These are phyloP conservation scores for Nitzschia sp. DNA, from an alignment of 108 stramenopile genomes.

Conservation along the genomic window DNA sequence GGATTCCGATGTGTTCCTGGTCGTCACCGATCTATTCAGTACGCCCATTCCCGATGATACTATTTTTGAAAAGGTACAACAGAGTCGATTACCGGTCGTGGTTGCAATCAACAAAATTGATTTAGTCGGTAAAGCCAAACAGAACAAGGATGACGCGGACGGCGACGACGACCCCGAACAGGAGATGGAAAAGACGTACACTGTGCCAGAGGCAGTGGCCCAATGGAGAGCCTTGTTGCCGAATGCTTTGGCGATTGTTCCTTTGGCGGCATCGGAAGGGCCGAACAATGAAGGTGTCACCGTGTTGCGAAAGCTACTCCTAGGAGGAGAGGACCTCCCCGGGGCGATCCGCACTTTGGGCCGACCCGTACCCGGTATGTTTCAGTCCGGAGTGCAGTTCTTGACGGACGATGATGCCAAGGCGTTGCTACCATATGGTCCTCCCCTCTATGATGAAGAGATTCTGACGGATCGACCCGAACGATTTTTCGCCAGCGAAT, in stretches of 20 bases:
- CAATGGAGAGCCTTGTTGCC: constrained; percentile 74
- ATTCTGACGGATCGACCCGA: constrained; percentile 80
- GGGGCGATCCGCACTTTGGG: constrained; percentile 70
- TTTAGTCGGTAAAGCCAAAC: constrained; percentile 42
- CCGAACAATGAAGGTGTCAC: constrained; percentile 56
- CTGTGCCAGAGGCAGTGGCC: constrained; percentile 65
- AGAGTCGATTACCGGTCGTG: constrained; percentile 58
- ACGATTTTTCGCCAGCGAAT: constrained; percentile 87
- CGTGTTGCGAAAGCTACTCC: constrained; percentile 57
- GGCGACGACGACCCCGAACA: constrained; percentile 24
- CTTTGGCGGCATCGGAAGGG: constrained; percentile 59
- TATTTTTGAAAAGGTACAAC: constrained; percentile 51
- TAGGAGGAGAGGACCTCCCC: constrained; percentile 65
- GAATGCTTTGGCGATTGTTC: constrained; percentile 76
- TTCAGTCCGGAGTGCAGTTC: constrained; percentile 36
- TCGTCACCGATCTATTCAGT: constrained; percentile 83
- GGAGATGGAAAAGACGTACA: constrained; percentile 35
- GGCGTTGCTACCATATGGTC: constrained; percentile 57
- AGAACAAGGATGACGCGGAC: constrained; percentile 11
- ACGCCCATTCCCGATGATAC: constrained; percentile 70
- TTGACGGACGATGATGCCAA: constrained; percentile 53
- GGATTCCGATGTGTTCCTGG: constrained; percentile 75
- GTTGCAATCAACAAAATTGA: constrained; percentile 92
- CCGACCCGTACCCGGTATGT: constrained; percentile 84
- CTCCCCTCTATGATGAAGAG: constrained; percentile 76